Evolutionary conservation across 2,329 filamentous ascomycete species (phyloP).

Genomic region (Diaporthe citriasiana): DNA sequence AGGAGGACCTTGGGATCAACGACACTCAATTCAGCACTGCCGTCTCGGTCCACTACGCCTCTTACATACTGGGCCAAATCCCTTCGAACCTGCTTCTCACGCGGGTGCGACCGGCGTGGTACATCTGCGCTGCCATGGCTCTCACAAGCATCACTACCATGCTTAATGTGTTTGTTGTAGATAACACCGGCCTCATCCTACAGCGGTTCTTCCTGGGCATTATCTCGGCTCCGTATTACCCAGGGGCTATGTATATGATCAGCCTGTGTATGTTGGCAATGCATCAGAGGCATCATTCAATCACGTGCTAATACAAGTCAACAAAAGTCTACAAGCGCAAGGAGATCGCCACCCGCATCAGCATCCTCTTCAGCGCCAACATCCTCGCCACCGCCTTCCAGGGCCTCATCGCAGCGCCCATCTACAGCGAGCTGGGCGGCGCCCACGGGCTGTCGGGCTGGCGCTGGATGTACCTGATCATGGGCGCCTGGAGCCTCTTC

Average conservation of each 20-base stretch:
- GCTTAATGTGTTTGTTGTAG: neutral
- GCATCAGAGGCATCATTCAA: rapidly evolving
- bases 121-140: slow-evolving; percentile 43
- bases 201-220: slow-evolving; percentile 59
- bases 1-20: slow-evolving; percentile 24
- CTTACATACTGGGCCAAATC: slow-evolving; percentile 62
- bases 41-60: slow-evolving; percentile 27
- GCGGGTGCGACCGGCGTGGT: slow-evolving; percentile 49
- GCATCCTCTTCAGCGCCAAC: slow-evolving; percentile 70
- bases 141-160: slow-evolving; percentile 51
- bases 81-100: slow-evolving; percentile 61
- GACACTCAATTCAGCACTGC: slow-evolving; percentile 27
- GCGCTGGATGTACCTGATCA: slow-evolving; percentile 50
- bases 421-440: slow-evolving; percentile 68
- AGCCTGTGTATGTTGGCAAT: slow-evolving; percentile 38
- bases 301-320: neutral
- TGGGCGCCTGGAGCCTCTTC: slow-evolving; percentile 15
- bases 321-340: slow-evolving; percentile 74
- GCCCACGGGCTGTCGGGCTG: slow-evolving; percentile 54
- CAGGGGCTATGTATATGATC: slow-evolving; percentile 65
- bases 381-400: slow-evolving; percentile 78
- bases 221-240: slow-evolving; percentile 53
- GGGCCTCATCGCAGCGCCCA: slow-evolving; percentile 74
- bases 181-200: slow-evolving; percentile 53
- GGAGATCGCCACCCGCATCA: slow-evolving; percentile 73